Evolutionary conservation across 106 monocot species (phyloP).

Genomic region (Apostasia ramifera): DNA sequence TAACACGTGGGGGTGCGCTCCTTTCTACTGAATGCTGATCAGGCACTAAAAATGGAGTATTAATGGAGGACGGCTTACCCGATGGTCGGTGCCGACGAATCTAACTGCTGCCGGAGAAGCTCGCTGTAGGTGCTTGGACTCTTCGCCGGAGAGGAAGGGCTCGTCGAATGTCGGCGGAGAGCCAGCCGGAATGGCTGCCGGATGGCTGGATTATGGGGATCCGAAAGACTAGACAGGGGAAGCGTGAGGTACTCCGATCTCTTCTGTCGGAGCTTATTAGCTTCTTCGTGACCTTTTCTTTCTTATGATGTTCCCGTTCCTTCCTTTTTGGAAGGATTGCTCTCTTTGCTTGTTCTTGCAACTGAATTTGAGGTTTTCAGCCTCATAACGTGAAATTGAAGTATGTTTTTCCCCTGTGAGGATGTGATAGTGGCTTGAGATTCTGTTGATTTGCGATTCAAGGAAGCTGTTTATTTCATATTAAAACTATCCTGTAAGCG

Average conservation of each 20-base stretch:
- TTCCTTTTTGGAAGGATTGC: not conserved
- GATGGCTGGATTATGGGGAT: constrained; percentile 34
- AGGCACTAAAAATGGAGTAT: not conserved
- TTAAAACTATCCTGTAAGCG: not conserved
- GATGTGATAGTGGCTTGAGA: not conserved
- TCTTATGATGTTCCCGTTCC: not conserved
- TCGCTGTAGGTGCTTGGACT: not conserved
- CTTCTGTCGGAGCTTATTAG: not conserved
- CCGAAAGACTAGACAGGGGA: constrained; percentile 10
- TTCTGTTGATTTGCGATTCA: not conserved
- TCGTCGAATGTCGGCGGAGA: constrained; percentile 1
- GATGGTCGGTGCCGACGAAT: not conserved
- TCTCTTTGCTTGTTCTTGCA: not conserved
- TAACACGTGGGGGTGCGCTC: not conserved
- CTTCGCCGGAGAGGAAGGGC: not conserved
- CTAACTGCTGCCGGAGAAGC: not conserved
- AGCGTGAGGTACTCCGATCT: constrained; percentile 4
- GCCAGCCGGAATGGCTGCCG: constrained; percentile 37
- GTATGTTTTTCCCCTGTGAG: too few relatives aligned
- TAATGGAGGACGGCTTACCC: not conserved
- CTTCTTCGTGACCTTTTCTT: not conserved
- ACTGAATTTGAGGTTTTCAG: not conserved
- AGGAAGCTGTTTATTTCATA: not conserved
- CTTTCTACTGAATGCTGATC: not conserved
- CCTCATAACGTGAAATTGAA: too few relatives aligned